Conservation (phyloP, 176 grass and related monocot species). For the Elaeis guineensis region DNA sequence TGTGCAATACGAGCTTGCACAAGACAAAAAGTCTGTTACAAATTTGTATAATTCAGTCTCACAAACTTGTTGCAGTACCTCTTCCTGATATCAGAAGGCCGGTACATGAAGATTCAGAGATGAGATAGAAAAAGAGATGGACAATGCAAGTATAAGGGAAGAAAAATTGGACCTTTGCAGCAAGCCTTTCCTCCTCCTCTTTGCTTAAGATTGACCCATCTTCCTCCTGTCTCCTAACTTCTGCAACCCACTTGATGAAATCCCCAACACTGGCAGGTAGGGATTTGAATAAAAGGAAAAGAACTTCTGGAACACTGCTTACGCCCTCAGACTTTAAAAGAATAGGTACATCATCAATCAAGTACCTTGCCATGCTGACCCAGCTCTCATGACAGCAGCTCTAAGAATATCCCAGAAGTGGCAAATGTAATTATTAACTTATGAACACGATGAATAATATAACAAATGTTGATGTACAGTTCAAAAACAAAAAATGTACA, state of each 20-base stretch:
- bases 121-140: background rate
- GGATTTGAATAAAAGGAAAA: conserved; percentile 32
- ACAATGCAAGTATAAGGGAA: background rate
- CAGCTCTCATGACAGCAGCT: conserved; percentile 67
- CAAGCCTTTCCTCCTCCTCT: conserved; percentile 59
- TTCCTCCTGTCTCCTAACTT: conserved; percentile 86
- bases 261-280: conserved; percentile 62
- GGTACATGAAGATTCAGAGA: background rate
- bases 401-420: conserved; percentile 18
- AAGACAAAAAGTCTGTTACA: conserved; percentile 37
- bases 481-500: no score
- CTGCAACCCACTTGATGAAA: conserved; percentile 82
- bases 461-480: no score
- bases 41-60: conserved; percentile 47
- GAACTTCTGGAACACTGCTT: conserved; percentile 32
- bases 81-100: conserved; percentile 35
- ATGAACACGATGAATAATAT: background rate
- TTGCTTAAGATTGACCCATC: conserved; percentile 35
- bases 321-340: conserved; percentile 48
- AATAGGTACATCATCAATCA: conserved; percentile 47
- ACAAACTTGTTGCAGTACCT: conserved; percentile 56
- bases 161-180: conserved; percentile 13
- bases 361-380: conserved; percentile 56
- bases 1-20: conserved; percentile 13
- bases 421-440: conserved; percentile 12